Evolutionary conservation across 2,329 filamentous ascomycete species (phyloP).

Genomic region (Clonostachys rhizophaga): DNA sequence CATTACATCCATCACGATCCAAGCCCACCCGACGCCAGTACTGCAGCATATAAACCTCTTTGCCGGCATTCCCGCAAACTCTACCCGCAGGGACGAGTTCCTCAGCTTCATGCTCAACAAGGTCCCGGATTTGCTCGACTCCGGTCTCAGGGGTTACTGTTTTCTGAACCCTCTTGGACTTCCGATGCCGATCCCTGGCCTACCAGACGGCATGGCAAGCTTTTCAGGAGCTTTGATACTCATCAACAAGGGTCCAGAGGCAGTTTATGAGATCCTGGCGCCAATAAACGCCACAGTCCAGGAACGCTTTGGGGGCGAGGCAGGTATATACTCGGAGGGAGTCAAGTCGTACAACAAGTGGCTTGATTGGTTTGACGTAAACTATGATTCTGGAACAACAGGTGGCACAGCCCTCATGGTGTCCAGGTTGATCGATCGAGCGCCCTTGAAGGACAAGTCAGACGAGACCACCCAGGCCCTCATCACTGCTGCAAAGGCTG

Average conservation of each 20-base stretch:
- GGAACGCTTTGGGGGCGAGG: conserved; percentile 21
- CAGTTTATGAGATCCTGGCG: background rate
- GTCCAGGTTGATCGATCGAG: conserved; percentile 36
- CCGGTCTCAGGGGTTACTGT: conserved; percentile 46
- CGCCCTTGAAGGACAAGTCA: conserved; percentile 24
- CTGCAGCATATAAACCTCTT: conserved; percentile 15
- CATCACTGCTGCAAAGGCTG: conserved; percentile 20
- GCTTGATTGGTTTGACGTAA: conserved; percentile 25
- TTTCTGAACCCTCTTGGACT: conserved; percentile 28
- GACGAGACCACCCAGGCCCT: conserved; percentile 28
- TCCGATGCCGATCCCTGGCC: conserved; percentile 21
- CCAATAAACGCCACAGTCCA: conserved; percentile 13
- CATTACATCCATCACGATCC: conserved; percentile 51
- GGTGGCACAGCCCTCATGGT: conserved; percentile 29
- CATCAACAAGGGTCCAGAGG: background rate
- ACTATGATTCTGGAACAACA: conserved; percentile 25
- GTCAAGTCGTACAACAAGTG: conserved; percentile 27
- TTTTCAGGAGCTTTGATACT: conserved; percentile 8
- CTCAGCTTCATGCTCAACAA: conserved; percentile 38
- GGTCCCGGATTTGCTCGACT: conserved; percentile 40
- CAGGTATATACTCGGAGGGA: conserved; percentile 16
- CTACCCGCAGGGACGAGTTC: conserved; percentile 37
- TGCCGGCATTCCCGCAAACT: conserved; percentile 14
- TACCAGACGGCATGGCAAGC: conserved; percentile 23
- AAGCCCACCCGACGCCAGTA: conserved; percentile 38